Conservation (phyloP, 78 protist genomes). For the Speleostelium caveatum region DNA sequence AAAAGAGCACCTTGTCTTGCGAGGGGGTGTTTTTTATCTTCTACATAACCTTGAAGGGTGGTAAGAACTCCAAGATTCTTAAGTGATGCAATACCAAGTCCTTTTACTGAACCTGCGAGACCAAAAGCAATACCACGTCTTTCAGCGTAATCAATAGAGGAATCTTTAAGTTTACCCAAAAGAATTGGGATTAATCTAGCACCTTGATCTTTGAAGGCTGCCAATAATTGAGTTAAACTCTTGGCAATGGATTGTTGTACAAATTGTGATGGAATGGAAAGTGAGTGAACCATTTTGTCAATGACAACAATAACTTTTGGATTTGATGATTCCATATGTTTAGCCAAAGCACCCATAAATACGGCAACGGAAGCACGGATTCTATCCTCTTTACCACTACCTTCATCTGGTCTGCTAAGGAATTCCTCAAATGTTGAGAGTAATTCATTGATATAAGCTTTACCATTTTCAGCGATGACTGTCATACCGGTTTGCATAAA, state of each 20-base stretch:
- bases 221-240: constrained; percentile 57
- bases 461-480: constrained; percentile 39
- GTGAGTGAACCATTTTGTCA: constrained; percentile 41
- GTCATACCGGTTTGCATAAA: constrained; percentile 33
- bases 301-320: constrained; percentile 53
- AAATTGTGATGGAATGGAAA: constrained; percentile 70
- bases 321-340: constrained; percentile 72
- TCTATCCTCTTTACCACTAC: constrained; percentile 53
- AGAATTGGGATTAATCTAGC: constrained; percentile 62
- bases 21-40: constrained; percentile 69
- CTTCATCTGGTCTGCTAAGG: constrained; percentile 58
- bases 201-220: constrained; percentile 56
- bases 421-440: constrained; percentile 41
- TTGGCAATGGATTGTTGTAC: constrained; percentile 74
- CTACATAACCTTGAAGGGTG: constrained; percentile 56
- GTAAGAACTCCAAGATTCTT: constrained; percentile 77
- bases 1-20: constrained; percentile 92
- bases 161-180: constrained; percentile 17
- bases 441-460: constrained; percentile 1
- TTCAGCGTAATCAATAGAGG: constrained; percentile 30
- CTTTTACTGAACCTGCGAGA: constrained; percentile 93
- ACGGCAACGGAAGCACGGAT: constrained; percentile 68
- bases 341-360: constrained; percentile 78
- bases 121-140: constrained; percentile 93
- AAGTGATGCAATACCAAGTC: constrained; percentile 89